Conservation (phyloP, 306 rosid species). For the Corylus avellana region DNA sequence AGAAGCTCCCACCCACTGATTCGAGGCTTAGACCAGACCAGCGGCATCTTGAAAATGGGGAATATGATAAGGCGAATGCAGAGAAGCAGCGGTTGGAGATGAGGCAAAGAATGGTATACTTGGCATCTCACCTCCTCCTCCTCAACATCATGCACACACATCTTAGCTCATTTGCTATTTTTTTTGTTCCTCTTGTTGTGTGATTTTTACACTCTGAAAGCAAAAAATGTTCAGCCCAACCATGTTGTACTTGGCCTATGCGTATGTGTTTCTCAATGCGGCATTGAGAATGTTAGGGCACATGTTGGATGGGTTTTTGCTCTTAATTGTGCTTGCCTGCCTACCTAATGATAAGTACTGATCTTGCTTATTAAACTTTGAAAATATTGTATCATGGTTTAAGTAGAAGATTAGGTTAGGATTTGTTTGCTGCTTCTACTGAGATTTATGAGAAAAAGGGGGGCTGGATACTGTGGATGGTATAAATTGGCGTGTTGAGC, state of each 20-base stretch:
- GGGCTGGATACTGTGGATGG: background rate
- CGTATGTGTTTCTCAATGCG: background rate
- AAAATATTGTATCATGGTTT: background rate
- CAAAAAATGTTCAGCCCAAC: background rate
- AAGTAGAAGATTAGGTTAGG: background rate
- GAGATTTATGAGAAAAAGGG: background rate
- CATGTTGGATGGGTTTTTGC: background rate
- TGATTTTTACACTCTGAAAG: background rate
- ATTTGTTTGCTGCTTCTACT: background rate
- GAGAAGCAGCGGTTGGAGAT: constrained; percentile 91
- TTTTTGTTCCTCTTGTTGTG: background rate
- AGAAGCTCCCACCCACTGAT: constrained; percentile 98
- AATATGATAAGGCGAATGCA: constrained; percentile 85
- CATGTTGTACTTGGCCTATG: background rate
- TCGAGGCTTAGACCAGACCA: constrained; percentile 98
- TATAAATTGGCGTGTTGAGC: background rate
- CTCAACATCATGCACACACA: background rate
- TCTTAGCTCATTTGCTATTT: background rate
- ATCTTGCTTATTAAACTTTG: background rate
- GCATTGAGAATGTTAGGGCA: background rate
- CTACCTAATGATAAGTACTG: background rate
- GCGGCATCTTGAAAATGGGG: constrained; percentile 94
- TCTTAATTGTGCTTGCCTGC: background rate
- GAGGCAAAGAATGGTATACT: constrained; percentile 95
- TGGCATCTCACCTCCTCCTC: constrained; percentile 22